Evolutionary conservation across 768 basidiomycete species (phyloP), one percentile per base, ranked within the genome.

Genomic region (Melanogaster broomeanus): DNA sequence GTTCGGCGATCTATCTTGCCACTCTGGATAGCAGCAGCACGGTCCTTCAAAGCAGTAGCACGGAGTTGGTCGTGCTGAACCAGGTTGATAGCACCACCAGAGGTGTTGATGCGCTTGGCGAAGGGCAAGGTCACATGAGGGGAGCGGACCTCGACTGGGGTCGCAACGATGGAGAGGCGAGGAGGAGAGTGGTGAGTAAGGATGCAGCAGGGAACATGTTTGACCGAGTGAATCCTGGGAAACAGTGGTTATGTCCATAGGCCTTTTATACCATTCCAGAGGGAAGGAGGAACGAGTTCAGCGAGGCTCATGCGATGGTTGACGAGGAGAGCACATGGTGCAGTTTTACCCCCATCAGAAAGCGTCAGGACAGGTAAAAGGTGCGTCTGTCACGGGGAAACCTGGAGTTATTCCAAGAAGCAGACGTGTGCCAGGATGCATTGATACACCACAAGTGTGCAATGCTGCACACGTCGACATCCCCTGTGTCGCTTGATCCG

Each of bases 41-140:
- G 71, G 2, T 68, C 68, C 43, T 71, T 74, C 45, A 87, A 56
- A 25, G 70, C 67, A 53, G 71, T 61, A 16, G 77, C 79, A 54
- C 84, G 77, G 30, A 73, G 70, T 52, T 77, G 74, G 61, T 86
- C 85, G 49, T 72, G 74, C 39, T 72, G 63, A 21, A 84, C 48
- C 41, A 87, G 65, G 49, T 79, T 79, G 53, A 68, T 66, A 12
- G 75, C 57, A 56, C 64, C 67, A 45, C 79, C 78, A 15, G 72
- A 79, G 53, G 73, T 53, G 66, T 84, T 84, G 61, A 84, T 58
- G 49, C 73, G 71, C 61, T 78, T 77, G n/a, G 82, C 76, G 40
- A 87, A 63, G 18, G 80, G 72, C 19, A 87, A 63, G 4, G 75
- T 75, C 44, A 81, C 67, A 25, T 63, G 68, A 9, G 73, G 68